Base-by-base conservation (phyloP, 148 eudicot genomes). In the Heliamphora exappendiculata region DNA sequence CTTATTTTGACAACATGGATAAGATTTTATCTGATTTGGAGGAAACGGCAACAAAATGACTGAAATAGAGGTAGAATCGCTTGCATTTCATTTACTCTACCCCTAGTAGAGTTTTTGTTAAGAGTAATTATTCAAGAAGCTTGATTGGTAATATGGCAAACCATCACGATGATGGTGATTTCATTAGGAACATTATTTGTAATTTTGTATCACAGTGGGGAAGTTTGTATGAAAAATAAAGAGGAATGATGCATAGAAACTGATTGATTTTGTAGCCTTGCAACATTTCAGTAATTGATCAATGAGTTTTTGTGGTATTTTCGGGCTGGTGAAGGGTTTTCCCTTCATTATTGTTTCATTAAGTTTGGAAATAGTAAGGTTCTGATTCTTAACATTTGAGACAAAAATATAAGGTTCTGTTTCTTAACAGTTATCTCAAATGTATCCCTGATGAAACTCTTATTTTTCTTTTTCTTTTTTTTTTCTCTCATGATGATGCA, bases 1-100 rank as follows among this genome's bases (percentile, higher is more conserved):
- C 89, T 54, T 85, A 92, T 81, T 92, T 75, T 60, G 84, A 84
- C 20, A 89, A 87, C 63, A 83, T 94, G 88, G 78, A 88, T 67
- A 78, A 78, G 66, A 86, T 92, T 31, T 78, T 92, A 36, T 90
- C 90, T 24, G 82, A 78, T 67, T 75, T 83, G 75, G 93, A 86
- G 79, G 87, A 85, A 60, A 74, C 73, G 39, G 3, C 75, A 17
- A 24, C 54, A 45, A 20, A 51, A 64, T 75, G 75, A 66, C 75
- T 39, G 71, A 57, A 74, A 58, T 73, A 50, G 63, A 13, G 72
- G 60, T 44, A 24, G 20, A 44, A 29, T 12, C 20, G 24, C 22
- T 12, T 59, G 17, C 55, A 51, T 24, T 58, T 4, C 19, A 37
- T 5, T 37, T 37, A 17, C 2, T 60, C 47, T 37, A 3, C 29